These are phyloP conservation scores for Dispira parvispora DNA, from an alignment of 192 early-diverging fungal species.

Conservation along the genomic window DNA sequence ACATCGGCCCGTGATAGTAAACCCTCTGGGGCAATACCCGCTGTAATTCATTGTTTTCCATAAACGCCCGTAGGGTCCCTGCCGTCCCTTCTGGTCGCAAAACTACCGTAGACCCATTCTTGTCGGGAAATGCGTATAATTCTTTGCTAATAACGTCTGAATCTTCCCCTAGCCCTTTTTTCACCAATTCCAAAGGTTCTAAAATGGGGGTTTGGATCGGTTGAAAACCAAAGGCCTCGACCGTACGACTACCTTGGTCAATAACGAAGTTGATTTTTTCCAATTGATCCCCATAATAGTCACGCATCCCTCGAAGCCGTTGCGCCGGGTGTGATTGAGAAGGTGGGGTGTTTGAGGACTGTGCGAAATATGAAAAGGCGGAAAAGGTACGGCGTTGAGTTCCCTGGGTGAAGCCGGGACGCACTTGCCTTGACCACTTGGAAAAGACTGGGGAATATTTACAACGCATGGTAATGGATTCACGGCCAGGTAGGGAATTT, in stretches of 20 bases:
- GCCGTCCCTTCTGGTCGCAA: slow-evolving; percentile 58
- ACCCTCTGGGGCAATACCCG: slow-evolving; percentile 28
- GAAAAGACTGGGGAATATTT: too few relatives aligned
- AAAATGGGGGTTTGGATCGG: slow-evolving; percentile 43
- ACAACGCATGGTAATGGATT: too few relatives aligned
- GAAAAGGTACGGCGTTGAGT: too few relatives aligned
- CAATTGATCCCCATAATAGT: background rate
- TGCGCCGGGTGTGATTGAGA: too few relatives aligned
- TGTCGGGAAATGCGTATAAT: slow-evolving; percentile 44
- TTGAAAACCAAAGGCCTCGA: too few relatives aligned
- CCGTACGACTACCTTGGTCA: too few relatives aligned
- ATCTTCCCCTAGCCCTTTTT: slow-evolving; percentile 38
- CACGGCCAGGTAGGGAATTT: too few relatives aligned
- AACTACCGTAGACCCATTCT: slow-evolving; percentile 33
- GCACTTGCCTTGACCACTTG: too few relatives aligned
- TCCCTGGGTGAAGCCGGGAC: too few relatives aligned
- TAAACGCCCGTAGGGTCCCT: slow-evolving; percentile 18
- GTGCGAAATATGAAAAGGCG: too few relatives aligned
- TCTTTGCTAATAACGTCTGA: slow-evolving; percentile 56
- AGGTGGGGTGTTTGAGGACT: too few relatives aligned
- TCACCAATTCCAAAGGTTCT: slow-evolving; percentile 43
- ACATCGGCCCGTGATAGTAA: slow-evolving; percentile 52
- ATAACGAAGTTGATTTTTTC: background rate
- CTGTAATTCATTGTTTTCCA: slow-evolving; percentile 28
- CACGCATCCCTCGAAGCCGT: too few relatives aligned